Conservation (phyloP, 2,329 filamentous ascomycete genomes). For the Phyllachora maydis region DNA sequence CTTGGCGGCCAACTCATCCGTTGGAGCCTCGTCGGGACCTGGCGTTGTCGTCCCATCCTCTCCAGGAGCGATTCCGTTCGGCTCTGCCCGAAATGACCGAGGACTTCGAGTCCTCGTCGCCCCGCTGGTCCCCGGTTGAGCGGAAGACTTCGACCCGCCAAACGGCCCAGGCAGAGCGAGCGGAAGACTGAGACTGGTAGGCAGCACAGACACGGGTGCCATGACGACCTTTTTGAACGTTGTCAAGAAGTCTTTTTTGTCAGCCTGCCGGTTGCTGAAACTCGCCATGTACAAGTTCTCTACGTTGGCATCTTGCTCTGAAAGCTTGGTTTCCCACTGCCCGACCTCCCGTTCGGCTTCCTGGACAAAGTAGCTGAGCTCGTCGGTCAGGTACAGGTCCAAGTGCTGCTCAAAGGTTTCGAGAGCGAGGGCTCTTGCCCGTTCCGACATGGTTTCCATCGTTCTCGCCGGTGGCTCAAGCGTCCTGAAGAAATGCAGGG, state of each 20-base stretch:
- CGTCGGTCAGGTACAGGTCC: constrained; percentile 83
- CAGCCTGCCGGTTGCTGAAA: constrained; percentile 81
- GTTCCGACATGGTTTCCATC: constrained; percentile 8
- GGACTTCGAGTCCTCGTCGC: constrained; percentile 9
- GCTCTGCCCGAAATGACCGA: constrained; percentile 24
- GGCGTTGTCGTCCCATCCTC: constrained; percentile 18
- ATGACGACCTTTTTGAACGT: constrained; percentile 98
- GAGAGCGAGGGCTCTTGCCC: constrained; percentile 45
- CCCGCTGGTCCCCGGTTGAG: constrained; percentile 5
- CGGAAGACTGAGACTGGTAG: constrained; percentile 31
- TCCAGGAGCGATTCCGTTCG: constrained; percentile 19
- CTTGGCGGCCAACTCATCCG: constrained; percentile 83
- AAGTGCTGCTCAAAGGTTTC: constrained; percentile 78
- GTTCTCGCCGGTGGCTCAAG: constrained; percentile 46
- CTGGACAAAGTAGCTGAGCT: constrained; percentile 66
- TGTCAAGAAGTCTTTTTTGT: constrained; percentile 88
- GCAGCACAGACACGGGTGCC: constrained; percentile 89
- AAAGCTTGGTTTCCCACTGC: constrained; percentile 80
- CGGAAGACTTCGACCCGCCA: constrained; percentile 16
- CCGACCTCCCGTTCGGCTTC: constrained; percentile 59
- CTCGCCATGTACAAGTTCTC: constrained; percentile 95
- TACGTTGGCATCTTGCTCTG: constrained; percentile 72
- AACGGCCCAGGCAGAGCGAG: constrained; percentile 40
- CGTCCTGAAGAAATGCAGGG: constrained; percentile 53
- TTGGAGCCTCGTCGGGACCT: constrained; percentile 44